Base-by-base conservation (phyloP, 1,139 yeast genomes). In the Taphrina wiesneri region DNA sequence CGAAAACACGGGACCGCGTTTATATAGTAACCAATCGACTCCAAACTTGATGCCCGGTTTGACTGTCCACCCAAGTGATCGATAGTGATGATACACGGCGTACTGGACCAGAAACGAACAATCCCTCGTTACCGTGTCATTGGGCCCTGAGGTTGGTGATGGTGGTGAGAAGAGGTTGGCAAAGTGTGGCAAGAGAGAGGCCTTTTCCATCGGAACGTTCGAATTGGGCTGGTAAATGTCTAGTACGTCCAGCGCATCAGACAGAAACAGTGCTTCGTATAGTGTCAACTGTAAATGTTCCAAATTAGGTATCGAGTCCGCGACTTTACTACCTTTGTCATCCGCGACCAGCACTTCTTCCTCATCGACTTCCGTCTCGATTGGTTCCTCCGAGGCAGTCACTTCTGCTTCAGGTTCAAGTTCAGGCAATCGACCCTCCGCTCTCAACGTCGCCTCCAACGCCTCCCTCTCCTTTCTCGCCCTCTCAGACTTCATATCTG, bases 1-100 rank as follows among this genome's bases (percentile, higher is more conserved):
- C 56, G 87, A 84, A 74, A 92, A 91, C 0, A 97, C 97, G 9
- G 99, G 99, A 0, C 99, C 99, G 67, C 93, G 81, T 67, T 87
- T 85, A 75, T 93, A 93, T 6, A 93, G 78, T 21, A 93, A 34
- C 75, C 80, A 86, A 71, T 92, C 96, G 25, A 90, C 83, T 1
- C 97, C 97, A 76, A 93, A 93, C 74, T 93, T 93, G 67, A 92
- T 84, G 0, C 98, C 99, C 0, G 92, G 84, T 68, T 96, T 81
- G 1, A 87, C 96, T 79, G 98, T 92, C 98, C 98, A 93, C 0
- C 98, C 98, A 39, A 85, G 81, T 0, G 97, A 85, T 64, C 96
- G 81, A 76, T 86, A 92, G 74, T 91, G 92, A 73, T 91, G 96
- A 73, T 92, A 93, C 0, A 84, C 93, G 4, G 85, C 86, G 73